Evolutionary conservation across 2,329 filamentous ascomycete species (phyloP), one percentile per base, ranked within the genome.

Genomic region (Colletotrichum scovillei): DNA sequence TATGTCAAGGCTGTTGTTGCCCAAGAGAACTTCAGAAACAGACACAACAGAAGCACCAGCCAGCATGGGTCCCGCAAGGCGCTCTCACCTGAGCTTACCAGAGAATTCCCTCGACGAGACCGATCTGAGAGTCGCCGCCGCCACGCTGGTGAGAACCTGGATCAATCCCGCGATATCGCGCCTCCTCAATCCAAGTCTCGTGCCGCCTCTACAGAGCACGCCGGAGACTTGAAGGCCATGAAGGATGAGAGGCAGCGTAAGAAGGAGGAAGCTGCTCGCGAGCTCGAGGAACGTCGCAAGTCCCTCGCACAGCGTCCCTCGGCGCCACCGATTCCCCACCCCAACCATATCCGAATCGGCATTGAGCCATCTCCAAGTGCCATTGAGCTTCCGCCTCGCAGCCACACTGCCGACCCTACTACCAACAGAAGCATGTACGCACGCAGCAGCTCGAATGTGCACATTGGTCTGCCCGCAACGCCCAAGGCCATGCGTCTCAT

Each of bases 401-500:
- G 91, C 77, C 89, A 91, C 58, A 94, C 92, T 8, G 92, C 90
- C 1, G 92, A 93, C 73, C 89, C 91, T 2, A 87, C 91, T 2
- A 87, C 85, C 3, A 57, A 52, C 6, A 83, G 83, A 74, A 87
- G 84, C 79, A 88, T 89, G 80, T 88, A 87, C 74, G 85, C 86
- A 16, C 82, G 81, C 64, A 81, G 81, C 38, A 81, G 80, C 42
- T 76, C 80, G 19, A 83, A 79, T 2, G 87, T 87, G 1, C 88
- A 89, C 6, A 88, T 96, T 64, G 95, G 95, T 0, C 88, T 98
- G n/a, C 95, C 96, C 16, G 94, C 95, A 2, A 98, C 95, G 0
- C 95, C 96, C 35, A 92, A 94, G 84, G 95, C 95, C 1, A 97
- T 98, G 95, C 91, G 93, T 24, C 91, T 97, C 1, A 91, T 94